A percentile compares a stretch with the other conserved stretches of the same genome.
Conservation (phyloP, 345 rosid species). For the Corchorus capsularis region DNA sequence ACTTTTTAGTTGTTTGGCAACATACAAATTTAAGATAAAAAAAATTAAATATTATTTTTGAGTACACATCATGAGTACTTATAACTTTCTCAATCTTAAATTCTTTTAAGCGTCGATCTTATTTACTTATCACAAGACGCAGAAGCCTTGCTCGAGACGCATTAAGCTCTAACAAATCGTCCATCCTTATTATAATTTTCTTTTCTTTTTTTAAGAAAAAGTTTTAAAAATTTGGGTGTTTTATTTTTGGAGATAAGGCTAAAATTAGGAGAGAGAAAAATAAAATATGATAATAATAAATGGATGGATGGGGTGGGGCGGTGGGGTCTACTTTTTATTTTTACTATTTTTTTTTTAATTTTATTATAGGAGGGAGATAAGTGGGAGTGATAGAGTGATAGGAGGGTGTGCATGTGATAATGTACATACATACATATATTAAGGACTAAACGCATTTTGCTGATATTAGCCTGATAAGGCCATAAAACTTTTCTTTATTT, state of each 20-base stretch:
- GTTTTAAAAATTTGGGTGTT: not conserved
- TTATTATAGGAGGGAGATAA: slow-evolving; percentile 29
- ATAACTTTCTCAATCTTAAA: too few relatives aligned
- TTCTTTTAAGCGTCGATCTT: too few relatives aligned
- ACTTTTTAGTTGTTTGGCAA: too few relatives aligned
- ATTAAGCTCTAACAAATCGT: too few relatives aligned
- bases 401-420: slow-evolving; percentile 24
- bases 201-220: too few relatives aligned
- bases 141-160: too few relatives aligned
- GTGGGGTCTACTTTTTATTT: not conserved
- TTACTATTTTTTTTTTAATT: not conserved
- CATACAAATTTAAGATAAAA: too few relatives aligned
- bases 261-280: not conserved
- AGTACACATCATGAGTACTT: too few relatives aligned
- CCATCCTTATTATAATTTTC: too few relatives aligned
- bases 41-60: too few relatives aligned
- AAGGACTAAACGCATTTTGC: not conserved
- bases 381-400: slow-evolving; percentile 25
- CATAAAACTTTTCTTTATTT: not conserved
- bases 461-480: slow-evolving; percentile 28
- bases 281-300: not conserved
- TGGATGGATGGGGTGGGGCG: not conserved
- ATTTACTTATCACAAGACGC: too few relatives aligned
- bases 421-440: slow-evolving; percentile 17
- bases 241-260: slow-evolving; percentile 6